phyloP scores from a whole-genome alignment of 139 green algal species.

The Pleodorina starrii region DNA sequence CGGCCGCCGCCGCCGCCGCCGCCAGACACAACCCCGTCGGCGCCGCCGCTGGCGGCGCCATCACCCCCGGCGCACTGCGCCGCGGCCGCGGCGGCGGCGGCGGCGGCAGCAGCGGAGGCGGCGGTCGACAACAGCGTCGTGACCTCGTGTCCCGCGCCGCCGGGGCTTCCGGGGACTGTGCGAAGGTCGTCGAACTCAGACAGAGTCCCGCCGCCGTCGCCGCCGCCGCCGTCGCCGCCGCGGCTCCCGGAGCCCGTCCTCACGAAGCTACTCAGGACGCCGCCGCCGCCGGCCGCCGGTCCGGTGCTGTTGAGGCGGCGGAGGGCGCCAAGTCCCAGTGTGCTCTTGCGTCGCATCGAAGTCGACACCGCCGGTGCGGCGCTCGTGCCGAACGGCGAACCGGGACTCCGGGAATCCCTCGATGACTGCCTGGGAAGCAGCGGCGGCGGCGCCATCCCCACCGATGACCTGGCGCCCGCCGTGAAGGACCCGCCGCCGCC shows the following conservation, averaged over 20 bases:
- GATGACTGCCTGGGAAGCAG: neutral
- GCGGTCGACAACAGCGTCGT: neutral
- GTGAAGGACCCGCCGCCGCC: neutral
- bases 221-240: too few species aligned
- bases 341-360: slow-evolving; percentile 4
- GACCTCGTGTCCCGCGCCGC: neutral
- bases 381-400: neutral
- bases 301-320: neutral
- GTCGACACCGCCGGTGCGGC: neutral
- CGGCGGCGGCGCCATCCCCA: neutral
- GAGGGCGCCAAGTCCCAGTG: neutral
- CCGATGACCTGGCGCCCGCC: neutral
- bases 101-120: neutral
- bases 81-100: neutral
- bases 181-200: neutral
- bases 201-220: too few species aligned
- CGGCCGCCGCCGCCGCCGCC: neutral
- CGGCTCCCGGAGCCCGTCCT: neutral
- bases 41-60: neutral
- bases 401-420: neutral
- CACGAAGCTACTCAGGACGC: neutral
- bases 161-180: neutral
- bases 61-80: neutral
- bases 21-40: neutral
- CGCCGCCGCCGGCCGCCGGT: neutral